Evolutionary conservation across 176 grass and related monocot genomes (phyloP).

Genomic region (Lolium multiflorum): DNA sequence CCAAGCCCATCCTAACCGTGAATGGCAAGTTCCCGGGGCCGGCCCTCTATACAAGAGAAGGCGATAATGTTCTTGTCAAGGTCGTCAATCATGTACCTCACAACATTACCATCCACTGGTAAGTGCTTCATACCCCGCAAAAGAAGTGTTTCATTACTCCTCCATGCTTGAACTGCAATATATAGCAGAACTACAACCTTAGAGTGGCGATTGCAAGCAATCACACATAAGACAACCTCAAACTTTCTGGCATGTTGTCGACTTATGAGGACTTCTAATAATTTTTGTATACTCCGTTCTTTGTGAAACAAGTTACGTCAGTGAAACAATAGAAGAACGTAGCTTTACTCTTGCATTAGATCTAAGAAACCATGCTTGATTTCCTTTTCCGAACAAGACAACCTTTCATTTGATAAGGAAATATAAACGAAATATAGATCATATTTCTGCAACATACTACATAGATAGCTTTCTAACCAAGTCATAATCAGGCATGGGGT

Average conservation of each 20-base stretch:
- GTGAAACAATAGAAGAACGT: background rate
- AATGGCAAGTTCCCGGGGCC: slow-evolving; percentile 67
- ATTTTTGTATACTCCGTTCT: background rate
- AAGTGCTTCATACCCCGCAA: slow-evolving; percentile 10
- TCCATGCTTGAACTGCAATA: background rate
- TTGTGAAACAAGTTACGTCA: slow-evolving; percentile 29
- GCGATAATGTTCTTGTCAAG: slow-evolving; percentile 67
- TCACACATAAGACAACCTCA: background rate
- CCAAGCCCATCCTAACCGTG: slow-evolving; percentile 71
- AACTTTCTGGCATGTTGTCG: background rate
- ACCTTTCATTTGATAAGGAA: background rate
- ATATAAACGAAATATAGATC: background rate
- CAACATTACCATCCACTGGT: slow-evolving; percentile 81
- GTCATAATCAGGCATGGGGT: slow-evolving; percentile 55
- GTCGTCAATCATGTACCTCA: slow-evolving; percentile 68
- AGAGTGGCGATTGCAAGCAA: background rate
- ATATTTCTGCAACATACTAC: slow-evolving; percentile 6
- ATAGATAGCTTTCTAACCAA: slow-evolving; percentile 23
- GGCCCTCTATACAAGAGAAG: slow-evolving; percentile 70
- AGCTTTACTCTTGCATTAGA: background rate
- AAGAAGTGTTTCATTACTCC: slow-evolving; percentile 10
- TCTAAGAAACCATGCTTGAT: background rate
- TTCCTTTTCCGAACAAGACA: background rate
- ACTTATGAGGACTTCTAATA: slow-evolving; percentile 1
- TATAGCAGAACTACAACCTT: slow-evolving; percentile 16